Conservation (phyloP, 2,329 filamentous ascomycete genomes). For the Aspergillus pseudoterreus region DNA sequence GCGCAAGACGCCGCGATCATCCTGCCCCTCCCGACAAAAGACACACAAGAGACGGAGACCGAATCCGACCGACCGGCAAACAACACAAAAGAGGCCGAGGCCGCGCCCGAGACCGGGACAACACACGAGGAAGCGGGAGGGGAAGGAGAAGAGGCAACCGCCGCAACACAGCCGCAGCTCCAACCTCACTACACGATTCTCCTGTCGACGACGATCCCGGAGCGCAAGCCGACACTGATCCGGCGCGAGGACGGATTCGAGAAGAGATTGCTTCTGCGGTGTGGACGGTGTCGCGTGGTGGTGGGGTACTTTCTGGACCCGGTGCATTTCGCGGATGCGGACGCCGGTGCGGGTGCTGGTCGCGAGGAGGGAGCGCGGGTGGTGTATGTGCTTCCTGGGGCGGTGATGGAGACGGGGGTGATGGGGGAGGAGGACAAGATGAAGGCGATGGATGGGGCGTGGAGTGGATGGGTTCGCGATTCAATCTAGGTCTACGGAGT, state of each 20-base stretch:
- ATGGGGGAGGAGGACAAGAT: conserved; percentile 44
- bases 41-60: conserved; percentile 1
- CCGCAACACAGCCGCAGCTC: neutral
- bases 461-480: conserved; percentile 26
- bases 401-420: conserved; percentile 55
- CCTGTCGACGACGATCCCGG: conserved; percentile 47
- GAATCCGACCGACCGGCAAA: neutral
- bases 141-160: conserved; percentile 3
- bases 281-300: conserved; percentile 57
- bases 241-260: conserved; percentile 63
- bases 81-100: conserved; percentile 2
- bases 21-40: conserved; percentile 49
- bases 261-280: conserved; percentile 58
- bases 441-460: conserved; percentile 31
- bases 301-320: conserved; percentile 61
- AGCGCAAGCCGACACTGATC: conserved; percentile 50
- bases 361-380: conserved; percentile 39
- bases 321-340: conserved; percentile 40
- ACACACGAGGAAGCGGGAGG: conserved; percentile 18
- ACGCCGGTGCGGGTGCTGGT: conserved; percentile 5
- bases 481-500: neutral
- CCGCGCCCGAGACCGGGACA: conserved; percentile 15
- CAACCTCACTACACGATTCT: conserved; percentile 47
- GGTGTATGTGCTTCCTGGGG: conserved; percentile 60
- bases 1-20: conserved; percentile 55